Evolutionary conservation across 371 early-diverging fungal species (phyloP), one percentile per base, ranked within the genome.

Genomic region (Amoeboaphelidium occidentale): DNA sequence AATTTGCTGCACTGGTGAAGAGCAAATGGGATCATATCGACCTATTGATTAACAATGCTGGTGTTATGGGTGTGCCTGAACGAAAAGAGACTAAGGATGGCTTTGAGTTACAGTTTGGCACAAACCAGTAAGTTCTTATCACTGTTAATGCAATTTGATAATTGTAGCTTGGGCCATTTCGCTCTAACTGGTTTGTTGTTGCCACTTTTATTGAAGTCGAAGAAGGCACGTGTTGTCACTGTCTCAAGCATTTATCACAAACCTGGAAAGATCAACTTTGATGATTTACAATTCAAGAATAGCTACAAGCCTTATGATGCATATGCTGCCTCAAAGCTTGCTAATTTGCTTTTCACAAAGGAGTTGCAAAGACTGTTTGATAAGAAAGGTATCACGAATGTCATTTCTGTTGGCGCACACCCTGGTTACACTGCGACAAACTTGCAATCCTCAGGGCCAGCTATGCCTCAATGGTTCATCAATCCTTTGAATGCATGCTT

Each of bases 371-470:
- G 64, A 53, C 67, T 53, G 41, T 53, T 73, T 3, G 53, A 58
- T 42, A 61, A 51, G 2, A 42, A 21, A 1, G 58, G 58, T 2
- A 1, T 39, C 17, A 58, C 66, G 41, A 41, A 63, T 23, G 63
- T 80, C 12, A 65, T 67, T 20, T 74, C 73, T 41, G 79, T 81
- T 53, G 42, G 62, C 32, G 57, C 66, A 21, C 78, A 82, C 53
- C 84, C 86, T 0, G 86, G 86, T 2, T 53, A 58, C 17, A 70
- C 80, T 21, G 46, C 52, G 3, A 74, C 76, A 0, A 67, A 68
- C 3, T 54, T 77, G 13, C 22, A 44, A n/a, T 13, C 22, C 6
- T 44, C 22, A 6, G 44, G 12, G n/a, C 39, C 10, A 39, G n/a
- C n/a, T n/a, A n/a, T n/a, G n/a, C n/a, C n/a, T n/a, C n/a, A n/a